These are phyloP conservation scores for Botrytis paeoniae DNA, from an alignment of 2,329 filamentous ascomycete genomes.

Conservation along the genomic window DNA sequence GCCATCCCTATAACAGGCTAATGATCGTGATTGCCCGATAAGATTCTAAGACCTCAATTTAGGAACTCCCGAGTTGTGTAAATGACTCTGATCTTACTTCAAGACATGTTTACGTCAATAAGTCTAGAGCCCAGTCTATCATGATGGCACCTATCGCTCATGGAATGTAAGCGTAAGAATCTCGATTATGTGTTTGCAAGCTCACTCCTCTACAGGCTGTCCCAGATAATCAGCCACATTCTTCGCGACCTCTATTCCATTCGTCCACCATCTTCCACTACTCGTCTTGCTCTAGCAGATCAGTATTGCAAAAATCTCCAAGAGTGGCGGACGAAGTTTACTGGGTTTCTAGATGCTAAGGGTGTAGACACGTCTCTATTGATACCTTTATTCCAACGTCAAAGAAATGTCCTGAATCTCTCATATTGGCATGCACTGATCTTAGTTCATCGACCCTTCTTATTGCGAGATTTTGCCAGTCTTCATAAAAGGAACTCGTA, in stretches of 20 bases:
- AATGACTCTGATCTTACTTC: conserved; percentile 50
- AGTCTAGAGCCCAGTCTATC: conserved; percentile 36
- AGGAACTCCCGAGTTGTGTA: conserved; percentile 50
- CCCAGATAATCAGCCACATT: conserved; percentile 44
- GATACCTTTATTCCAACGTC: conserved; percentile 49
- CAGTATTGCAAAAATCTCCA: conserved; percentile 44
- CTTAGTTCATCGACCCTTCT: conserved; percentile 38
- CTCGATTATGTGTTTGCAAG: not conserved
- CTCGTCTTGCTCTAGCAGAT: conserved; percentile 40
- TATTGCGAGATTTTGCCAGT: conserved; percentile 36
- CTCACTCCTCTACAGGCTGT: conserved; percentile 35
- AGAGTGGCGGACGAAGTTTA: conserved; percentile 46
- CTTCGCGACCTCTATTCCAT: conserved; percentile 46
- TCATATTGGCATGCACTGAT: conserved; percentile 40
- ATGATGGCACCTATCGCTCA: conserved; percentile 48
- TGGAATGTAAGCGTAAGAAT: conserved; percentile 36
- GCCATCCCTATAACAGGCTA: not conserved
- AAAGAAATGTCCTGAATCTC: conserved; percentile 39
- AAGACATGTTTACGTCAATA: conserved; percentile 33
- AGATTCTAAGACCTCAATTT: not conserved
- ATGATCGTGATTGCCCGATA: not conserved
- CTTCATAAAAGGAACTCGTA: conserved; percentile 22
- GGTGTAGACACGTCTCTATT: conserved; percentile 44
- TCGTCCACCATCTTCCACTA: conserved; percentile 32
- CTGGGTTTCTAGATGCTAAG: conserved; percentile 44